phyloP scores from a whole-genome alignment of 345 rosid species.

The Erodium maritimum region DNA sequence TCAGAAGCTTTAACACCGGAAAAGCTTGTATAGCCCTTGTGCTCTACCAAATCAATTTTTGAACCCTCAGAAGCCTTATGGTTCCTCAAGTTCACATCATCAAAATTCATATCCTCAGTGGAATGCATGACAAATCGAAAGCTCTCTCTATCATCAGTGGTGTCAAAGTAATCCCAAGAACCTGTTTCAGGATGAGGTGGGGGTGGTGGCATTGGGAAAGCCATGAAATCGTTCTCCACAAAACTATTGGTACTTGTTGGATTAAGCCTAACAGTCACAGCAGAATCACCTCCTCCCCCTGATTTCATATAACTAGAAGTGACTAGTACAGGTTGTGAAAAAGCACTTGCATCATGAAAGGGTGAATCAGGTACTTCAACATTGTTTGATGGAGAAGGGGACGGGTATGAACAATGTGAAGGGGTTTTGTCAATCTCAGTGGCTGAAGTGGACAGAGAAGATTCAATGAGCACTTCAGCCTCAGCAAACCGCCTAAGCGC shows the following conservation, averaged over 20 bases:
- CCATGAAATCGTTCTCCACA: conserved; percentile 26
- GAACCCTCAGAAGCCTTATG: conserved; percentile 12
- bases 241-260: conserved; percentile 21
- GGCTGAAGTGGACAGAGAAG: conserved; percentile 57
- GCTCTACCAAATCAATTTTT: no score
- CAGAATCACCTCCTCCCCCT: conserved; percentile 15
- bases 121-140: conserved; percentile 40
- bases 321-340: conserved; percentile 15
- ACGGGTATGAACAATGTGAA: conserved; percentile 61
- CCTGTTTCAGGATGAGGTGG: conserved; percentile 47
- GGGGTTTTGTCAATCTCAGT: conserved; percentile 74
- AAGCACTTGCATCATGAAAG: conserved; percentile 30
- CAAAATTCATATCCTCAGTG: conserved; percentile 28
- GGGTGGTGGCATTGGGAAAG: conserved; percentile 37
- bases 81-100: conserved; percentile 24
- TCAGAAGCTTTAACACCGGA: no score
- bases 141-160: conserved; percentile 49
- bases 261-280: conserved; percentile 46
- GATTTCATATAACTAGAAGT: conserved; percentile 45
- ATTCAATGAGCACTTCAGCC: conserved; percentile 46
- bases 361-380: conserved; percentile 56
- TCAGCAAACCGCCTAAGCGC: conserved; percentile 74
- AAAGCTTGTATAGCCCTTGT: no score
- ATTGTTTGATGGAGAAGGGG: conserved; percentile 48
- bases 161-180: conserved; percentile 79